Evolutionary conservation across 805 yeast genomes (phyloP), one percentile per base, ranked within the genome.

Genomic region (Hanseniaspora hatyaiensis): DNA sequence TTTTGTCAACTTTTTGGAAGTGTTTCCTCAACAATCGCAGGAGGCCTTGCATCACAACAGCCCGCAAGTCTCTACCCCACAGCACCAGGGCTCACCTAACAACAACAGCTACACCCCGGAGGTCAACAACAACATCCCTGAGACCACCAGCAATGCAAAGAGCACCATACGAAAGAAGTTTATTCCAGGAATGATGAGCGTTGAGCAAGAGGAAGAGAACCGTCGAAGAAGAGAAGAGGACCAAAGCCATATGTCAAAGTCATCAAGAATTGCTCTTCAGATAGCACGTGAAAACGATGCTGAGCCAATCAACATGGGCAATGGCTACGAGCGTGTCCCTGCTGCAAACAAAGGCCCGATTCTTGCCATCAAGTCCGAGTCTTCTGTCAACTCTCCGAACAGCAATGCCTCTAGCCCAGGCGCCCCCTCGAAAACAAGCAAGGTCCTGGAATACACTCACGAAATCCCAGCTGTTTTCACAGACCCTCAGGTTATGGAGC

Each of bases 1-100:
- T 60, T 83, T 88, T 57, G 95, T 89, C 43, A 88, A 88, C 64
- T 88, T 88, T 63, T 73, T 88, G 48, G 95, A 86, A 62, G 82
- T 85, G 22, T 65, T 58, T 28, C 65, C 59, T 6, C 66, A 63
- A 18, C 55, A 55, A 23, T 24, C 40, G 15, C 40, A 37, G 18
- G 52, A 56, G 4, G 72, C 65, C n/a, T 73, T 37, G 23, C 40
- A 37, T 26, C 40, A 37, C 11, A 37, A 37, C 15, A 37, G 40
- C 62, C 50, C 60, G 57, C 47, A 63, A 55, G 60, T 36, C 54
- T 63, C 62, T 52, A 46, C 59, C 57, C 46, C 64, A 52, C 51
- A 18, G 18, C 9, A 19, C n/a, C 15, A 13, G n/a, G n/a, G 12
- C 22, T 5, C 23, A 34, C 63, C 3, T 39, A 59, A 49, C 57